Base-by-base conservation (phyloP, 139 green algal species). In the Asterochloris sp. region DNA sequence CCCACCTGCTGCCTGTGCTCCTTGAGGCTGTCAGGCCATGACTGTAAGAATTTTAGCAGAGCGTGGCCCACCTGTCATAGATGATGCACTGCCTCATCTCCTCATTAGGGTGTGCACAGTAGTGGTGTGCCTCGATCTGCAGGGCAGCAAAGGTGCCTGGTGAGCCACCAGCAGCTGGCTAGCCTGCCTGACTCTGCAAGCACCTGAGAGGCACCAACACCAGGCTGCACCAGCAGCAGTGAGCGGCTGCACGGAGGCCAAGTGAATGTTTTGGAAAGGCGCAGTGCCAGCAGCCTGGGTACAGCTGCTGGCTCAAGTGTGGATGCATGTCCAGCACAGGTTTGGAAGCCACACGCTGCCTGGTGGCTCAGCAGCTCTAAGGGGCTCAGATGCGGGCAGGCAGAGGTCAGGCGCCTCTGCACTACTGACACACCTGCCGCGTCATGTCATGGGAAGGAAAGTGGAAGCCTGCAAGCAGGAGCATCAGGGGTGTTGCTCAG, bases 61-160 rank as follows among this genome's bases (percentile, higher is more conserved):
- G 28, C 16, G 16, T 1, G 27, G 38, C 38, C 38, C 38, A 54
- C 38, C 38, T 66, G 29, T 68, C 79, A 77, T 94, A 95, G 61
- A 95, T 89, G 69, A 93, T 54, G 83, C 92, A 96, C 83, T 96
- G 90, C 19, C 91, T 85, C 61, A 96, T 74, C 66, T 96, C 92
- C 85, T 93, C 91, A 61, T 69, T 89, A 0, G 85, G 75, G 69
- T 92, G 87, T 26, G 67, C 74, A 84, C 92, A 96, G 85, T 84
- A 96, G 85, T 96, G 92, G 82, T 96, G 92, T 27, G 88, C 87
- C 62, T 90, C 85, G 26, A 96, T 87, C 83, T 93, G 88, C 21
- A 14, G 21, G 66, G 21, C 8, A 21, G 21, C 19, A 71, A 2
- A 71, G 66, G 1, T 54, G 38, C 38, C 38, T 54, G 38, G 38